Evolutionary conservation across 1,284 basidiomycete species (phyloP).

Genomic region (Ceratorhiza oryzae-sativae): DNA sequence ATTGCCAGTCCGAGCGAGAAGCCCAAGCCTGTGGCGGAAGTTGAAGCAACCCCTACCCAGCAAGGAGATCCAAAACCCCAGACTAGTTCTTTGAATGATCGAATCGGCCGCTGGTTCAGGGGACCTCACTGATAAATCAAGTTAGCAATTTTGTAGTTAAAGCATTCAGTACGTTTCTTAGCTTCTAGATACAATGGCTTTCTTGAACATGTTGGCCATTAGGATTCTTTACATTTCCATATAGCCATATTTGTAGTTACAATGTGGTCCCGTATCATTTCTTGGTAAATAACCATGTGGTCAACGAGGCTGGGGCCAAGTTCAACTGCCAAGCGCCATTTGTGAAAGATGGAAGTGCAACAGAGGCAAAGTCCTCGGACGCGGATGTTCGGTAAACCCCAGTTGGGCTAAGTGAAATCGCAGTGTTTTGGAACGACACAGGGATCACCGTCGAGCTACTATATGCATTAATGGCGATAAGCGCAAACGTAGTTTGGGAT

Average conservation of each 20-base stretch:
- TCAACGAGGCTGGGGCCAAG: conserved; percentile 28
- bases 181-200: neutral
- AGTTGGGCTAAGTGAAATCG: conserved; percentile 1
- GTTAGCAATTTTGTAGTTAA: neutral
- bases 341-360: conserved; percentile 11
- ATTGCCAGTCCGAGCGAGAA: no score
- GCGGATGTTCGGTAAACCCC: conserved; percentile 25
- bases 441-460: conserved; percentile 20
- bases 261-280: neutral
- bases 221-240: neutral
- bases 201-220: neutral
- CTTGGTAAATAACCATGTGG: conserved; percentile 34
- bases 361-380: conserved; percentile 32
- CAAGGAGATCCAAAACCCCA: neutral
- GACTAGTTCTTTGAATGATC: no score
- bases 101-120: neutral
- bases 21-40: no score
- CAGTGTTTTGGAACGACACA: conserved; percentile 30
- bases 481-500: conserved; percentile 19
- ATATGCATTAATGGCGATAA: conserved; percentile 28
- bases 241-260: neutral
- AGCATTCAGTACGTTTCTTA: neutral
- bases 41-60: no score
- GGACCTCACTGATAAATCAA: neutral
- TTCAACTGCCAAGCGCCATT: conserved; percentile 33